phyloP scores from a whole-genome alignment of 345 rosid species.

The Psidium friedrichsthalianum region DNA sequence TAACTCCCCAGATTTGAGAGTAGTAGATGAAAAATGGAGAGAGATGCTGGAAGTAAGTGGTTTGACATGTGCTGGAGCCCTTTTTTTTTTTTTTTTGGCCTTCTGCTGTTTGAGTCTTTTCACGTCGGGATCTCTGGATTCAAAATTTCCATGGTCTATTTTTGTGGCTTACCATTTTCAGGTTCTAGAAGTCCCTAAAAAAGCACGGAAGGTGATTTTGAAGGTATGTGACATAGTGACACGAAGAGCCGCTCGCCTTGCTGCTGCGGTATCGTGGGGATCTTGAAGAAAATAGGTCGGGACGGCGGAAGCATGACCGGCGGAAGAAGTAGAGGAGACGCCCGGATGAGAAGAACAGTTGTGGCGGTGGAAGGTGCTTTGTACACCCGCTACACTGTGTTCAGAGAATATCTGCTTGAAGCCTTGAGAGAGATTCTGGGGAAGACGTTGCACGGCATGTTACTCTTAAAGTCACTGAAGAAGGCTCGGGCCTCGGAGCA shows the following conservation, averaged over 20 bases:
- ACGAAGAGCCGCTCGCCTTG: constrained; percentile 79
- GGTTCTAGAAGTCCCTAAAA: constrained; percentile 64
- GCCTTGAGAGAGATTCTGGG: constrained; percentile 64
- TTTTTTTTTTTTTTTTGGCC: not conserved
- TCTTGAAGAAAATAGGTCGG: constrained; percentile 85
- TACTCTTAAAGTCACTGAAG: constrained; percentile 45
- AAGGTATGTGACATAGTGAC: constrained; percentile 80
- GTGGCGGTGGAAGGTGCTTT: constrained; percentile 83
- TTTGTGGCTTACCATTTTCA: constrained; percentile 5
- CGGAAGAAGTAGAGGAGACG: constrained; percentile 49
- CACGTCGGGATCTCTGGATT: not conserved
- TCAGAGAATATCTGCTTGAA: constrained; percentile 76
- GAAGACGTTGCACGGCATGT: constrained; percentile 60
- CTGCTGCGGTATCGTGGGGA: constrained; percentile 94
- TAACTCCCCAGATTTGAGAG: constrained; percentile 56
- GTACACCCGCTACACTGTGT: constrained; percentile 53
- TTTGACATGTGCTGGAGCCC: not conserved
- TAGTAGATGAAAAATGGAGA: constrained; percentile 55
- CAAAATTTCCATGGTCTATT: not conserved
- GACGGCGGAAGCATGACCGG: constrained; percentile 71
- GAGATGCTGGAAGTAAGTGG: constrained; percentile 48
- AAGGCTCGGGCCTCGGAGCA: constrained; percentile 82
- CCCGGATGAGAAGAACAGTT: constrained; percentile 64
- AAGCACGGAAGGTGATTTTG: constrained; percentile 60
- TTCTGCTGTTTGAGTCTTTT: not conserved